Base-by-base conservation (phyloP, 108 stramenopile species). In the Fragilaria radians region DNA sequence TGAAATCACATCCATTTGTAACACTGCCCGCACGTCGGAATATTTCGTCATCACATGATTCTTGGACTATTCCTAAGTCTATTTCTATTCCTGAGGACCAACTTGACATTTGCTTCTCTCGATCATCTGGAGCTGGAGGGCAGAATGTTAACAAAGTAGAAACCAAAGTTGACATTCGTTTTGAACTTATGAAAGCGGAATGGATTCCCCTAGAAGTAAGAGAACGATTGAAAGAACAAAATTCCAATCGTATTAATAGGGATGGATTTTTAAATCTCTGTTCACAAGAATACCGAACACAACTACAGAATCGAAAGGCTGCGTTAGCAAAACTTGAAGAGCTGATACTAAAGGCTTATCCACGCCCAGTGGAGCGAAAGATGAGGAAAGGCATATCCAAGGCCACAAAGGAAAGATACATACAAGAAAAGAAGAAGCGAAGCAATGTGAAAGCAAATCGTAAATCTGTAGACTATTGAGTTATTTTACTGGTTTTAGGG, bases 141-240 rank as follows among this genome's bases (percentile, higher is more conserved):
- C 96, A 97, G 65, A 94, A 95, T 66, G 96, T 97, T 36, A 97
- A 95, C 82, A 97, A 94, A 66, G 66, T 94, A 5, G 93, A 86
- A 68, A 94, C 96, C 28, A 82, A 89, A 52, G 95, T 84, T 22
- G 92, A 93, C 72, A 24, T 95, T 7, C 77, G 91, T n/a, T 77
- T 97, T 27, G 53, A 85, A n/a, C 62, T 97, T 0, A 63, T 61
- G 23, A 59, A 61, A 1, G 86, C 91, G 0, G 51, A 55, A 1
- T 95, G 93, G 92, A 72, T 95, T 30, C 89, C 92, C 17, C 30
- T 32, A 21, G 95, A 94, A 70, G 91, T 95, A 2, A 74, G 83
- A 31, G 50, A 79, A 28, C 78, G 94, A 47, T 49, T 97, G 14
- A 32, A 59, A 28, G 30, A 71, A 45, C 83, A 95, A 58, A 81